Evolutionary conservation across 129 eudicot species (phyloP), one percentile per base, ranked within the genome.

Genomic region (Flaveria robusta): DNA sequence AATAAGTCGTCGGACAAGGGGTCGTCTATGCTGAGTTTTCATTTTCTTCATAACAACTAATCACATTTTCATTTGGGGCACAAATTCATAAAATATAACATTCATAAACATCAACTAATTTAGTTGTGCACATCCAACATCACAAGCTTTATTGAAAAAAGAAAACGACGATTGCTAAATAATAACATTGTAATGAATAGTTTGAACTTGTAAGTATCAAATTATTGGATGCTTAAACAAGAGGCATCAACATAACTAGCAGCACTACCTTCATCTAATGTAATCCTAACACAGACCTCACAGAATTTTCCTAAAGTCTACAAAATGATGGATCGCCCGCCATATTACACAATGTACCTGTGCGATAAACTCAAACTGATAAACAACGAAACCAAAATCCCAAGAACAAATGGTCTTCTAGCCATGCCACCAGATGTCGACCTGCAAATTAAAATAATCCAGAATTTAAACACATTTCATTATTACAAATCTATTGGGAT

Each of bases 341-440:
- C 18, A 20, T 31, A 26, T 77, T 67, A 77, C 29, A 18, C 70
- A 29, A 78, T 45, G 83, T 50, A 79, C 73, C 66, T 65, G 3
- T 64, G 55, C 4, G 59, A 72, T n/a, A 79, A 79, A 68, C 71
- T 54, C 55, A 79, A 43, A 55, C 79, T 66, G 68, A 84, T 80
- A 39, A 80, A 49, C 76, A 84, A 10, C 22, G 82, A 70, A 76
- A 81, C 73, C 76, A 80, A 19, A 47, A 84, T 42, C 71, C 73
- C 65, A 76, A 71, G 45, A 9, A 84, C 54, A 39, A 26, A 45
- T 11, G 85, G 82, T 70, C 64, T 72, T 66, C 41, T 18, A 66
- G 41, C 41, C 15, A 23, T n/a, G 59, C 85, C 82, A 66, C 73
- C 74, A 34, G 87, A 84, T 22, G 71, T 47, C 12, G 87, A 76